phyloP scores from a whole-genome alignment of 78 protist genomes.

The Dictyostelium capitatum region DNA sequence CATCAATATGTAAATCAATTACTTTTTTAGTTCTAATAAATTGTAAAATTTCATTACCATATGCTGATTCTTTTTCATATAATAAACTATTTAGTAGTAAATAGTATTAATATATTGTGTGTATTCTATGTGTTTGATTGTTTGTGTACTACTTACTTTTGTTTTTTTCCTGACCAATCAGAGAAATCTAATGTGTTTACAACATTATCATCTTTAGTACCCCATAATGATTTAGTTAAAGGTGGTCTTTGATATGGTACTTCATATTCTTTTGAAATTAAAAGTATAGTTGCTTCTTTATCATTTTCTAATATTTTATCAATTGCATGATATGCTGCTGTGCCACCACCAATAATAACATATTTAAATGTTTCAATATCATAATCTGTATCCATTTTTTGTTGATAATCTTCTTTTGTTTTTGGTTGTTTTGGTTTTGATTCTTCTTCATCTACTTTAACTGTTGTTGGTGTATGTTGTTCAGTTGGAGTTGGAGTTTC shows the following conservation, averaged over 20 bases:
- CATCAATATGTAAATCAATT: slow-evolving; percentile 67
- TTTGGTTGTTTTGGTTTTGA: neutral
- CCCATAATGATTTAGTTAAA: slow-evolving; percentile 92
- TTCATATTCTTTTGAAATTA: slow-evolving; percentile 82
- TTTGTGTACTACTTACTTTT: slow-evolving; percentile 4
- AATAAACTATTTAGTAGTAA: neutral
- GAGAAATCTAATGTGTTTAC: slow-evolving; percentile 22
- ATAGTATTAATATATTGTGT: no score
- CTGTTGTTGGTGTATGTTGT: neutral
- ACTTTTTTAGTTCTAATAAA: slow-evolving; percentile 58
- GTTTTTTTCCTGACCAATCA: slow-evolving; percentile 72
- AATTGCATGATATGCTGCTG: slow-evolving; percentile 90
- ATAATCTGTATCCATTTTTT: slow-evolving; percentile 18
- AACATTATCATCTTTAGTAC: slow-evolving; percentile 25
- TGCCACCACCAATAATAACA: slow-evolving; percentile 92
- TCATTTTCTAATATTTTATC: slow-evolving; percentile 80
- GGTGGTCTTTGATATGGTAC: slow-evolving; percentile 93
- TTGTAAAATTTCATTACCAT: slow-evolving; percentile 67
- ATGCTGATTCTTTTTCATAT: slow-evolving; percentile 62
- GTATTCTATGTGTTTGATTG: neutral
- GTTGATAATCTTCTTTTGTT: slow-evolving; percentile 1
- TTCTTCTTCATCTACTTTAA: neutral
- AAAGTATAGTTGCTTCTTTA: slow-evolving; percentile 63
- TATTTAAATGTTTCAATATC: slow-evolving; percentile 77
- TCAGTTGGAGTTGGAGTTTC: neutral